Percentiles rank a stretch among this genome's conserved stretches.
Conservation (phyloP, 768 basidiomycete genomes). For the Tylopilus rubrobrunneus region DNA sequence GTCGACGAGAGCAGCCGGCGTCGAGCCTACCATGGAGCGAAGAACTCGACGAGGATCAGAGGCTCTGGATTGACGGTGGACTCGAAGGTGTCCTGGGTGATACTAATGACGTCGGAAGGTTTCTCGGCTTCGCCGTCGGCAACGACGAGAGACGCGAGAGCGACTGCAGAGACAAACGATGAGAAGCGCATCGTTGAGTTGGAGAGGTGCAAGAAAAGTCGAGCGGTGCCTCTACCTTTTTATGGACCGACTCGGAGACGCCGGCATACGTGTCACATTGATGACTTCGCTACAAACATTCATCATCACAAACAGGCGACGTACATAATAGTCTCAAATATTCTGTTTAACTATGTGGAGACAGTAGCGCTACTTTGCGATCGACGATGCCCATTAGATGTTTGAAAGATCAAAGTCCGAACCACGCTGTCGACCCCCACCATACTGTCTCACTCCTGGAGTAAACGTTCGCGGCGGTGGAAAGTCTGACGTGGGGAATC, state of each 20-base stretch:
- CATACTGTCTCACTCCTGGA: slow-evolving; percentile 49
- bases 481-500: slow-evolving; percentile 74
- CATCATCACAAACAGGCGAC: not conserved
- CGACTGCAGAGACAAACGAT: slow-evolving; percentile 44
- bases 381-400: slow-evolving; percentile 20
- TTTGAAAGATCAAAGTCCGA: slow-evolving; percentile 59
- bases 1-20: not conserved
- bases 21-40: slow-evolving; percentile 68
- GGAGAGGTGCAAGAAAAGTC: slow-evolving; percentile 5
- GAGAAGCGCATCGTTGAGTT: slow-evolving; percentile 60
- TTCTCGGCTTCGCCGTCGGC: slow-evolving; percentile 41
- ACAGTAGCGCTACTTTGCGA: not conserved
- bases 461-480: slow-evolving; percentile 71
- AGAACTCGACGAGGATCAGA: slow-evolving; percentile 92
- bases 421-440: slow-evolving; percentile 63
- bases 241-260: slow-evolving; percentile 12
- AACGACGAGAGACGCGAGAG: slow-evolving; percentile 50
- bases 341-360: not conserved
- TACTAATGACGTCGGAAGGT: slow-evolving; percentile 73
- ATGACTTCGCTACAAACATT: not conserved
- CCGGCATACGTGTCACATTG: slow-evolving; percentile 31
- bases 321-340: not conserved
- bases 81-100: slow-evolving; percentile 70
- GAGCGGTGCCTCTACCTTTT: slow-evolving; percentile 6
- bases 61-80: slow-evolving; percentile 59